These are phyloP conservation scores for Xylaria multiplex DNA, from an alignment of 2,329 filamentous ascomycete genomes.

Conservation along the genomic window DNA sequence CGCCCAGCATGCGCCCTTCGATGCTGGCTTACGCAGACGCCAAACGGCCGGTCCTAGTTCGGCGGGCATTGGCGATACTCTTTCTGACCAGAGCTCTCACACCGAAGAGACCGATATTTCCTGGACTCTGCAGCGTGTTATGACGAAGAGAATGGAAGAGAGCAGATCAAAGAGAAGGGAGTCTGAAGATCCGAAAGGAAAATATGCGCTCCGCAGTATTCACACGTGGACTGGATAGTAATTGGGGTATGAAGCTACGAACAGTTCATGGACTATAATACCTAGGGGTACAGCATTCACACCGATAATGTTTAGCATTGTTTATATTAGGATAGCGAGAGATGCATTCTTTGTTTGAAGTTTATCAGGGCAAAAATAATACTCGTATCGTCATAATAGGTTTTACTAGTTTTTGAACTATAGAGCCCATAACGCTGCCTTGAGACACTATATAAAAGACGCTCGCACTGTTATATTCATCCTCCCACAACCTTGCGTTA, in stretches of 20 bases:
- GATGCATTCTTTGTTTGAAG: not conserved
- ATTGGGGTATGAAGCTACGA: not conserved
- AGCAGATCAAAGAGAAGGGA: slow-evolving; percentile 33
- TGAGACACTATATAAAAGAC: not conserved
- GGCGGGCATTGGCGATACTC: slow-evolving; percentile 30
- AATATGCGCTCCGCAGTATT: slow-evolving; percentile 33
- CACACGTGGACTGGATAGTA: slow-evolving; percentile 41
- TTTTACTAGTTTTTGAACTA: not conserved
- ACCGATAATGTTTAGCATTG: not conserved
- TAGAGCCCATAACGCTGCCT: not conserved
- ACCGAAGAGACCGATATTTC: slow-evolving; percentile 53
- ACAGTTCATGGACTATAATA: not conserved
- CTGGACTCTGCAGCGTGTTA: slow-evolving; percentile 59
- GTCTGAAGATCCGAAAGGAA: slow-evolving; percentile 43
- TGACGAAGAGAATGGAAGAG: slow-evolving; percentile 53
- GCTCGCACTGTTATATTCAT: no score
- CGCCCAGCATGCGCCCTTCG: slow-evolving; percentile 2
- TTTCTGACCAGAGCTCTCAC: slow-evolving; percentile 42
- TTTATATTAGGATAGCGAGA: not conserved
- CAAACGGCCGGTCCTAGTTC: slow-evolving; percentile 28
- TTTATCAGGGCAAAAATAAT: not conserved
- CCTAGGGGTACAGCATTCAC: not conserved
- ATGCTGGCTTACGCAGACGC: slow-evolving; percentile 25
- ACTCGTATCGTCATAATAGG: not conserved
- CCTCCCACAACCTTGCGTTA: no score